Percentiles rank a stretch among this genome's conserved stretches.
Evolutionary conservation across 2,329 filamentous ascomycete species (phyloP).

Genomic region (Fusarium sp.): DNA sequence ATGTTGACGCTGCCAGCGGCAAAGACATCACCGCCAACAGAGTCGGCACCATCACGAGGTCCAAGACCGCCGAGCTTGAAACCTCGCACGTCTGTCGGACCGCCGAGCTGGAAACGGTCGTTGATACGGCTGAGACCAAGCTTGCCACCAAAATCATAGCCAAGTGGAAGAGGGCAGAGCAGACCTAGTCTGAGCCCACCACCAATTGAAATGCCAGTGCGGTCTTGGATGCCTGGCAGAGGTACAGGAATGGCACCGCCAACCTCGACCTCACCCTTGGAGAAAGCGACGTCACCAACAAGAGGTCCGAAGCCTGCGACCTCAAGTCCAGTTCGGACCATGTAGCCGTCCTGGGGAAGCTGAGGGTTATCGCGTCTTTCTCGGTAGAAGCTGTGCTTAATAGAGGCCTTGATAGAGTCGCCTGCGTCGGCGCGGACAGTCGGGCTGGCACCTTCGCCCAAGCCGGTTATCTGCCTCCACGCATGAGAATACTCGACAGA

Average conservation of each 20-base stretch:
- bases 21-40: constrained; percentile 91
- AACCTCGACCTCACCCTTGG: constrained; percentile 88
- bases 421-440: constrained; percentile 87
- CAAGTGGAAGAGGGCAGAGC: constrained; percentile 81
- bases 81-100: constrained; percentile 92
- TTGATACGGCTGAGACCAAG: constrained; percentile 82
- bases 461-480: constrained; percentile 89
- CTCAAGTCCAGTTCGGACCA: constrained; percentile 81
- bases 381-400: constrained; percentile 82
- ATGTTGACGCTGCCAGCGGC: constrained; percentile 89
- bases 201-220: constrained; percentile 84
- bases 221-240: constrained; percentile 73
- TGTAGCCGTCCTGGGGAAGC: constrained; percentile 83
- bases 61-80: constrained; percentile 92
- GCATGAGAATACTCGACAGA: constrained; percentile 82
- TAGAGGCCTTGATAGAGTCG: constrained; percentile 87
- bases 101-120: constrained; percentile 94
- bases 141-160: constrained; percentile 60
- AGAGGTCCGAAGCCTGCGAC: constrained; percentile 88
- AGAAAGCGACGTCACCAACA: constrained; percentile 91
- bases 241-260: constrained; percentile 80
- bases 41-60: constrained; percentile 85
- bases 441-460: constrained; percentile 80
- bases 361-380: constrained; percentile 88
- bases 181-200: constrained; percentile 84